Conservation (phyloP, 805 yeast species). For the Ogataea henricii region DNA sequence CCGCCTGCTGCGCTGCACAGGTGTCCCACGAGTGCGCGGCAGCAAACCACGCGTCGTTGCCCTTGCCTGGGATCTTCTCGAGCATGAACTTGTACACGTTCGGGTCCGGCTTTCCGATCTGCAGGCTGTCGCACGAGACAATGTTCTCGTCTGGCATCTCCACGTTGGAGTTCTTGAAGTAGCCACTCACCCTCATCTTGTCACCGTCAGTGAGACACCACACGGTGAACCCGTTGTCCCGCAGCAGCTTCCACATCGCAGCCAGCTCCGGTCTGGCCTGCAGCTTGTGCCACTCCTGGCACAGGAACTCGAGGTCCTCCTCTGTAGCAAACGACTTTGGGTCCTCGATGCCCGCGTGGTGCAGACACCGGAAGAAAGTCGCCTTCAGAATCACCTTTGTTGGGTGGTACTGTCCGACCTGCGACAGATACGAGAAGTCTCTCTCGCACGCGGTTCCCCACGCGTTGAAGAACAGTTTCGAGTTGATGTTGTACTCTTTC, state of each 20-base stretch:
- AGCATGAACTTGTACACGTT: slow-evolving; percentile 31
- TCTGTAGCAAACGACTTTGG: slow-evolving; percentile 31
- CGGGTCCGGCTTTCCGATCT: slow-evolving; percentile 34
- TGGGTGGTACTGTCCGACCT: slow-evolving; percentile 29
- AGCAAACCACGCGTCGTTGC: slow-evolving; percentile 35
- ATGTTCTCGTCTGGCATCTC: slow-evolving; percentile 33
- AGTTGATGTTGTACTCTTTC: slow-evolving; percentile 16
- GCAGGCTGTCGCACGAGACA: slow-evolving; percentile 34
- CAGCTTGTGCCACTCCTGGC: slow-evolving; percentile 28
- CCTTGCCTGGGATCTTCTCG: slow-evolving; percentile 27
- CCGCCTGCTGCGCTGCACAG: slow-evolving; percentile 35
- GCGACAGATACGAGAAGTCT: slow-evolving; percentile 50
- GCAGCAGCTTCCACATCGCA: slow-evolving; percentile 30
- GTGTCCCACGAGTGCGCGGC: slow-evolving; percentile 39
- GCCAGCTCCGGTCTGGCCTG: slow-evolving; percentile 32
- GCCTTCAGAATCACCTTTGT: slow-evolving; percentile 28
- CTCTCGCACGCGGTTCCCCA: slow-evolving; percentile 74
- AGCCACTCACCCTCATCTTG: slow-evolving; percentile 31
- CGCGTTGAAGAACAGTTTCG: slow-evolving; percentile 21
- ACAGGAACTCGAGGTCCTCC: slow-evolving; percentile 30
- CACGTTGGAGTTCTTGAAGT: slow-evolving; percentile 29
- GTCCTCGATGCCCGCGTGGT: slow-evolving; percentile 31
- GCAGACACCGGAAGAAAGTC: slow-evolving; percentile 32
- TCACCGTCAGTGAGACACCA: slow-evolving; percentile 36
- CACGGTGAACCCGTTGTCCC: slow-evolving; percentile 34